These are phyloP conservation scores for Pseudocercospora pini-densiflorae DNA, from an alignment of 2,329 filamentous ascomycete genomes.

Conservation along the genomic window DNA sequence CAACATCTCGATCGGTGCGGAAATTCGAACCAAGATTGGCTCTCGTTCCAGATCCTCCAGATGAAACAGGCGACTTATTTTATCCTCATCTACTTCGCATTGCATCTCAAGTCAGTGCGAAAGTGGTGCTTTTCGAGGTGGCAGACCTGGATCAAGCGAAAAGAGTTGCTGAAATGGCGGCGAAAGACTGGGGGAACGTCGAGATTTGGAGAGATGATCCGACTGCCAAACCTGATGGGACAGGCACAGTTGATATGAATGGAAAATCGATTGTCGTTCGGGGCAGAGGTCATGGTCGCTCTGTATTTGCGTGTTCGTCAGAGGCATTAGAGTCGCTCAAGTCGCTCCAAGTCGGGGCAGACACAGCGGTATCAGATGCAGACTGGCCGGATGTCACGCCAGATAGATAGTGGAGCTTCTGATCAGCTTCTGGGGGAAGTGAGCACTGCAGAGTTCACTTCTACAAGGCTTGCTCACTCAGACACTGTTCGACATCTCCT, in stretches of 20 bases:
- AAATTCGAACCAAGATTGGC: conserved; percentile 81
- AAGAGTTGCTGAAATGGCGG: conserved; percentile 62
- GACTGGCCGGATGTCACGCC: background rate
- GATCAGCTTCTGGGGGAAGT: too few species aligned
- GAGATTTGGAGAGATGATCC: conserved; percentile 78
- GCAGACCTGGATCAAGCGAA: conserved; percentile 70
- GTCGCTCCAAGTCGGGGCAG: background rate
- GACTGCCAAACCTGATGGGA: background rate
- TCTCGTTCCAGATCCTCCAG: conserved; percentile 64
- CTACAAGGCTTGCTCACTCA: background rate
- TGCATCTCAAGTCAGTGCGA: conserved; percentile 55
- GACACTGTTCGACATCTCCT: too few species aligned
- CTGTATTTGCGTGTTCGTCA: conserved; percentile 49
- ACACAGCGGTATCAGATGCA: conserved; percentile 19
- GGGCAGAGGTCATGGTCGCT: conserved; percentile 49
- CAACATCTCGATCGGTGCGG: conserved; percentile 74
- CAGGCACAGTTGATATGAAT: conserved; percentile 33
- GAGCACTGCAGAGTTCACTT: background rate
- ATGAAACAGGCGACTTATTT: conserved; percentile 61
- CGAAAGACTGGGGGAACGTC: conserved; percentile 46
- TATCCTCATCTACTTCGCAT: conserved; percentile 68
- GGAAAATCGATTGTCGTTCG: conserved; percentile 35
- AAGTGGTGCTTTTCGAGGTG: conserved; percentile 70
- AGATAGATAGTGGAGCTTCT: background rate
- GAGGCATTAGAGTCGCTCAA: conserved; percentile 22